Evolutionary conservation across 2,329 filamentous ascomycete species (phyloP).

Genomic region (Penicillium sp.): DNA sequence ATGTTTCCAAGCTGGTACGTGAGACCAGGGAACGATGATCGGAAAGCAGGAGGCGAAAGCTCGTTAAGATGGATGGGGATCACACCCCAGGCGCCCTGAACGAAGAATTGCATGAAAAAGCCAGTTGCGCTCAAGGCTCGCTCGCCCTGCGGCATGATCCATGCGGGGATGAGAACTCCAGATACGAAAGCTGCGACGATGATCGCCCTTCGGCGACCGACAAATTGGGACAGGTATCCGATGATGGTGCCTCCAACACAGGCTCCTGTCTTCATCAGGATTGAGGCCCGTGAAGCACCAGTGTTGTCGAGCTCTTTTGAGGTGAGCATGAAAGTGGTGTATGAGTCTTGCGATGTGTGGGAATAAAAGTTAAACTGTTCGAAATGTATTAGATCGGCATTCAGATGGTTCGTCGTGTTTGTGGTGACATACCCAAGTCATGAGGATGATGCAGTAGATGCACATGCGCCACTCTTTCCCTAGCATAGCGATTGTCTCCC

Average conservation of each 20-base stretch:
- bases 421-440: slow-evolving; percentile 59
- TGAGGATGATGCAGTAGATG: slow-evolving; percentile 74
- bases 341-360: slow-evolving; percentile 78
- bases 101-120: slow-evolving; percentile 61
- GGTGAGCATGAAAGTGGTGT: slow-evolving; percentile 76
- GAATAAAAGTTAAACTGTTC: slow-evolving; percentile 66
- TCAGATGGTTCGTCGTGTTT: not conserved
- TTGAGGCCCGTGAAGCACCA: slow-evolving; percentile 70
- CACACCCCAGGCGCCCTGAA: slow-evolving; percentile 70
- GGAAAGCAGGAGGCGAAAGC: slow-evolving; percentile 69
- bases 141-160: slow-evolving; percentile 58
- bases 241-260: slow-evolving; percentile 57
- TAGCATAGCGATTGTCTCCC: slow-evolving; percentile 69
- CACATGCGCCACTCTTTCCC: slow-evolving; percentile 73
- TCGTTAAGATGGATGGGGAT: slow-evolving; percentile 77
- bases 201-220: slow-evolving; percentile 63
- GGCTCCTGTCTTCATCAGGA: slow-evolving; percentile 77
- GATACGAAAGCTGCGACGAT: slow-evolving; percentile 66
- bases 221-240: slow-evolving; percentile 73
- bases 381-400: not conserved
- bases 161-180: slow-evolving; percentile 69
- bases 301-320: slow-evolving; percentile 69
- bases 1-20: slow-evolving; percentile 75
- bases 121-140: slow-evolving; percentile 30
- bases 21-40: slow-evolving; percentile 68